phyloP scores from a whole-genome alignment of 2,329 filamentous ascomycete genomes.

The Hirsutella rhossiliensis region DNA sequence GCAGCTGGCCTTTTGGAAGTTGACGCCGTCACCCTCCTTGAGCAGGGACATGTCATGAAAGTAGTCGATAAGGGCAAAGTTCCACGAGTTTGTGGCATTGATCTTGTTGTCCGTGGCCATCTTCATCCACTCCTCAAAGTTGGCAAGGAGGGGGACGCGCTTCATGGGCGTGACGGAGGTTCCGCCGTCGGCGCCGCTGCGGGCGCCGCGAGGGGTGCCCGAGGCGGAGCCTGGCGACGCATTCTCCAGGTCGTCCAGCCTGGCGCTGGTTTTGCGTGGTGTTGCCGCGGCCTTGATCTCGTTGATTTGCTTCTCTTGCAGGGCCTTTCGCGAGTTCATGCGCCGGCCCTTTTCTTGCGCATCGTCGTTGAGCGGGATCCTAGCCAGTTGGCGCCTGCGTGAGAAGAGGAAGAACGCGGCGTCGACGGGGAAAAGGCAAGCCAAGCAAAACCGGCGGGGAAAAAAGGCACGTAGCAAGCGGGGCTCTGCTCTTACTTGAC shows the following conservation, averaged over 20 bases:
- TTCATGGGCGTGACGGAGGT: conserved; percentile 88
- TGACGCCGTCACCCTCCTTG: conserved; percentile 92
- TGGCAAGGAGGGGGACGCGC: conserved; percentile 86
- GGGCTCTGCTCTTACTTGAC: conserved; percentile 34
- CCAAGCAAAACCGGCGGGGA: conserved; percentile 4
- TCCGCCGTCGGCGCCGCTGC: conserved; percentile 36
- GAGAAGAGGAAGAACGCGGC: background rate
- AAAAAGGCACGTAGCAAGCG: background rate
- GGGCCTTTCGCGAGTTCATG: conserved; percentile 73
- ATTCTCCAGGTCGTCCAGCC: conserved; percentile 47
- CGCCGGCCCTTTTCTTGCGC: conserved; percentile 81
- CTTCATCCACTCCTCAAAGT: conserved; percentile 99
- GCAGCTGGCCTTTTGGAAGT: conserved; percentile 97
- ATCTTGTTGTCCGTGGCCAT: conserved; percentile 99
- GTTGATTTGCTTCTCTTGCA: conserved; percentile 85
- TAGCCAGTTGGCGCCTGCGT: conserved; percentile 20
- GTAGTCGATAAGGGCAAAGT: conserved; percentile 99
- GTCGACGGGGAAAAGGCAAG: background rate
- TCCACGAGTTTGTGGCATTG: conserved; percentile 97
- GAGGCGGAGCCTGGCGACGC: conserved; percentile 43
- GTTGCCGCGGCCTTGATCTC: conserved; percentile 68
- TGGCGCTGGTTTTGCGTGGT: conserved; percentile 48
- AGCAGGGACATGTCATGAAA: conserved; percentile 98
- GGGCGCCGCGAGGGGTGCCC: conserved; percentile 33
- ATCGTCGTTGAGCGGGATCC: conserved; percentile 95